Evolutionary conservation across 768 basidiomycete genomes (phyloP), one percentile per base, ranked within the genome.

Genomic region (Strobilomyces confusus): DNA sequence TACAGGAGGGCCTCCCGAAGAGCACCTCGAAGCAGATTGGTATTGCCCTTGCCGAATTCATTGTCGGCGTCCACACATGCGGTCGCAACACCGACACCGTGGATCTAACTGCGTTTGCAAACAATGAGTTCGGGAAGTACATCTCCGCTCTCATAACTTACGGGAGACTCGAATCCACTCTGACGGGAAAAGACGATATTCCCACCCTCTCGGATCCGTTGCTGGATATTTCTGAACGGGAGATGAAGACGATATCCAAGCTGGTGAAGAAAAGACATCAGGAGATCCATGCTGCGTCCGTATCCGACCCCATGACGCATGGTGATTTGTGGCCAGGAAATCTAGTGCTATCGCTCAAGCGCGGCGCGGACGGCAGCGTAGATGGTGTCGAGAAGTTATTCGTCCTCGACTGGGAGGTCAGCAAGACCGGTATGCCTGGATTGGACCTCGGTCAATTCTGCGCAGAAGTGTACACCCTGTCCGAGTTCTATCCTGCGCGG

Each of bases 271-370:
- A 57, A 42, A 69, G 65, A 51, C 55, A 61, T 9, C 42, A 60
- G 22, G 67, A 57, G n/a, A 75, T 80, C 33, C 42, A 54, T 23
- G 63, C 63, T 23, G 63, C 65, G 12, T 59, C 57, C 3, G 29
- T 63, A 26, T 52, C 61, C 33, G 72, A 73, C 44, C 60, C 69
- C 12, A 44, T 70, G 53, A 71, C 68, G 20, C 69, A 69, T 12
- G 86, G 87, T 0, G 87, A 88, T 64, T 83, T 87, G 58, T 88
- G 86, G 85, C 79, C 86, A 2, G 86, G 85, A 0, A 87, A 88
- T 60, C 57, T 87, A 42, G 70, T 86, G 55, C 58, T 86, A n/a
- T 64, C 58, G 12, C 62, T 75, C 12, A 66, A 66, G 44, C 61
- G 61, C 7, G 62, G 68, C 1, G n/a, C 38, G 13, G 63, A 63